These are phyloP conservation scores for Xylariaceae sp. DNA, from an alignment of 2,329 filamentous ascomycete genomes.

Conservation along the genomic window DNA sequence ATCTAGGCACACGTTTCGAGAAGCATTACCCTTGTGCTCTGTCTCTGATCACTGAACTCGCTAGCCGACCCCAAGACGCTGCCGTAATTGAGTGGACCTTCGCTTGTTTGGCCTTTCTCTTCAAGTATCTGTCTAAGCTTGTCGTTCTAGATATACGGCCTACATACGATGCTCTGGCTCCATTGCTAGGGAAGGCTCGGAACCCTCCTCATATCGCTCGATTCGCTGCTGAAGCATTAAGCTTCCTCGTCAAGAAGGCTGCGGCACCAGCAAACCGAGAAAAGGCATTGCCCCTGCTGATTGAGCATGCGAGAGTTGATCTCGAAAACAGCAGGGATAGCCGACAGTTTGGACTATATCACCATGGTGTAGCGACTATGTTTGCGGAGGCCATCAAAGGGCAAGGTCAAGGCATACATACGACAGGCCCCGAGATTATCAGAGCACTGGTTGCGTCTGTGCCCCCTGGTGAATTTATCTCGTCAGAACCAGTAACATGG, in stretches of 20 bases:
- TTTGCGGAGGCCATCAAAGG: conserved; percentile 80
- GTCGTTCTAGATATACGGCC: conserved; percentile 84
- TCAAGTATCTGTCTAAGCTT: conserved; percentile 92
- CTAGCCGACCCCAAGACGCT: conserved; percentile 74
- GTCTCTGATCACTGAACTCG: conserved; percentile 74
- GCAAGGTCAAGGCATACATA: conserved; percentile 61
- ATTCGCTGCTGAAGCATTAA: conserved; percentile 93
- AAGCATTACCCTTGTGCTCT: conserved; percentile 81
- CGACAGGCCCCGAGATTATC: conserved; percentile 58
- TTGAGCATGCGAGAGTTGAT: conserved; percentile 73
- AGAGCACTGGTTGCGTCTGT: conserved; percentile 54
- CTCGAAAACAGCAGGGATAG: conserved; percentile 57
- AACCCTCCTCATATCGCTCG: conserved; percentile 86
- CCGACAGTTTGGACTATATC: conserved; percentile 69
- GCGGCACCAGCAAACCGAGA: conserved; percentile 77
- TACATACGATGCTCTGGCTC: conserved; percentile 79
- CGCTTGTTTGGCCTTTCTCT: conserved; percentile 88
- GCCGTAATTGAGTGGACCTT: conserved; percentile 99
- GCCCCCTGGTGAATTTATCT: conserved; percentile 52
- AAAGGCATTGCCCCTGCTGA: conserved; percentile 69
- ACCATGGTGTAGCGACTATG: conserved; percentile 88
- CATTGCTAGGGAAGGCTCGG: conserved; percentile 78
- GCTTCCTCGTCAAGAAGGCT: conserved; percentile 89
- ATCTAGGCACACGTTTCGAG: conserved; percentile 84
- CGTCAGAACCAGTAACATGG: conserved; percentile 55